These are phyloP conservation scores for Soucietia sequanensis DNA, from an alignment of 805 yeast genomes.

Conservation along the genomic window DNA sequence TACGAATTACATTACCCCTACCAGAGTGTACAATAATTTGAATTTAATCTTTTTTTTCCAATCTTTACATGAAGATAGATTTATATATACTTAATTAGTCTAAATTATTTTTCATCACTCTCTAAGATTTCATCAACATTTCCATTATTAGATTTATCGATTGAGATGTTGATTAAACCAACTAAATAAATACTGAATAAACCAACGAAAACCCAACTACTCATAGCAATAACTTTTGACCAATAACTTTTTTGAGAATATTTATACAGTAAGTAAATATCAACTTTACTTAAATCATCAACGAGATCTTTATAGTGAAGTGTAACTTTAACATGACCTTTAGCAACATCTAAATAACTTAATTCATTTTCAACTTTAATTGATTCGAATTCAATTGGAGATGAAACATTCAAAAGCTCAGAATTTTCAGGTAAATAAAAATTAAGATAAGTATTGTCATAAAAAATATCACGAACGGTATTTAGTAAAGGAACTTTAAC, in stretches of 20 bases:
- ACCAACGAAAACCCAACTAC: slow-evolving; percentile 60
- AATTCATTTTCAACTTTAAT: slow-evolving; percentile 34
- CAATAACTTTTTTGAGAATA: slow-evolving; percentile 54
- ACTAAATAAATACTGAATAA: slow-evolving; percentile 52
- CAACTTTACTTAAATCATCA: slow-evolving; percentile 61
- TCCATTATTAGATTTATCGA: slow-evolving; percentile 15
- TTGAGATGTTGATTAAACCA: slow-evolving; percentile 33
- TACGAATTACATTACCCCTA: no score
- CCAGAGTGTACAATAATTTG: no score
- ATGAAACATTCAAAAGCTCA: slow-evolving; percentile 49
- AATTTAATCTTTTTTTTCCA: no score
- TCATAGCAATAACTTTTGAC: slow-evolving; percentile 65
- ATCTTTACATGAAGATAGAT: no score
- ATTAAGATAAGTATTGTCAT: slow-evolving; percentile 57
- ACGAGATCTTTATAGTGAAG: slow-evolving; percentile 59
- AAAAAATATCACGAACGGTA: slow-evolving; percentile 69
- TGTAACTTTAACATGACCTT: slow-evolving; percentile 76
- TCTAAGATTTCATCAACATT: slow-evolving; percentile 4
- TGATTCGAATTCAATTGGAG: slow-evolving; percentile 49
- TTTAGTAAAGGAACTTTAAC: slow-evolving; percentile 69
- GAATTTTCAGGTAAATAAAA: slow-evolving; percentile 90
- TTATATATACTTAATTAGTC: no score
- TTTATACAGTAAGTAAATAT: slow-evolving; percentile 60
- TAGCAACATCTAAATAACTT: slow-evolving; percentile 69
- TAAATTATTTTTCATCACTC: not conserved